Percentiles rank a stretch among this genome's conserved stretches.
Evolutionary conservation across 768 basidiomycete species (phyloP).

Genomic region (Xanthoconium purpureum): DNA sequence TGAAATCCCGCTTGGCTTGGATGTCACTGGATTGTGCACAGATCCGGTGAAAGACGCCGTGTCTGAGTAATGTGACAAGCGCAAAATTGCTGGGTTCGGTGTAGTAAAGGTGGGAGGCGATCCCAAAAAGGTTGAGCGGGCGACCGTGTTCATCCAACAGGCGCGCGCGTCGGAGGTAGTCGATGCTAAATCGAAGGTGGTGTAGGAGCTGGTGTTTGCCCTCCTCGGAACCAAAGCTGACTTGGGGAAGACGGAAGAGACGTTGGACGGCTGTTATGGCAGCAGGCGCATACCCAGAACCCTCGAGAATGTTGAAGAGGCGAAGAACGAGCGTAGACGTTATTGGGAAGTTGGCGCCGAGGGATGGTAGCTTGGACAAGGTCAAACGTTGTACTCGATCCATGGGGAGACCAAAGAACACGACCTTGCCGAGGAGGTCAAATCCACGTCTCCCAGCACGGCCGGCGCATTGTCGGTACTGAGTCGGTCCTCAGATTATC

Average conservation of each 20-base stretch:
- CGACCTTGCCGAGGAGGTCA: slow-evolving; percentile 65
- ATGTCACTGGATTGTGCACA: slow-evolving; percentile 40
- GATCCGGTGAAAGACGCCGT: slow-evolving; percentile 57
- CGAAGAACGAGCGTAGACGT: slow-evolving; percentile 64
- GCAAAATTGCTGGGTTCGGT: slow-evolving; percentile 72
- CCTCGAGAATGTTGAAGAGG: slow-evolving; percentile 62
- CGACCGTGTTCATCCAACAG: slow-evolving; percentile 53
- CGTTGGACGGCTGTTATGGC: slow-evolving; percentile 51
- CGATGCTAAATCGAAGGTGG: slow-evolving; percentile 67
- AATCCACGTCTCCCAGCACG: slow-evolving; percentile 71
- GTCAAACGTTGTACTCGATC: slow-evolving; percentile 62
- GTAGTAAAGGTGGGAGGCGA: slow-evolving; percentile 57
- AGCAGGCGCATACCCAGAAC: slow-evolving; percentile 48
- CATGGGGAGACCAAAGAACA: slow-evolving; percentile 68
- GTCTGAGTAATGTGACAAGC: slow-evolving; percentile 52
- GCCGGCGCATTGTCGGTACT: slow-evolving; percentile 75
- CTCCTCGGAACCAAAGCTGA: slow-evolving; percentile 54
- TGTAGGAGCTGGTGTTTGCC: slow-evolving; percentile 59
- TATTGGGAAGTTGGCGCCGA: slow-evolving; percentile 63
- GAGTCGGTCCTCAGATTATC: not conserved
- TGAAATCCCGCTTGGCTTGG: slow-evolving; percentile 46
- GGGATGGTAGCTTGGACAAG: slow-evolving; percentile 58
- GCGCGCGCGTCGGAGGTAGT: slow-evolving; percentile 59
- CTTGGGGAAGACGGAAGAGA: slow-evolving; percentile 54
- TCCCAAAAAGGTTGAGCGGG: slow-evolving; percentile 54